These are phyloP conservation scores for Talaromyces wortmannii DNA, from an alignment of 495 filamentous ascomycete species.

Conservation along the genomic window DNA sequence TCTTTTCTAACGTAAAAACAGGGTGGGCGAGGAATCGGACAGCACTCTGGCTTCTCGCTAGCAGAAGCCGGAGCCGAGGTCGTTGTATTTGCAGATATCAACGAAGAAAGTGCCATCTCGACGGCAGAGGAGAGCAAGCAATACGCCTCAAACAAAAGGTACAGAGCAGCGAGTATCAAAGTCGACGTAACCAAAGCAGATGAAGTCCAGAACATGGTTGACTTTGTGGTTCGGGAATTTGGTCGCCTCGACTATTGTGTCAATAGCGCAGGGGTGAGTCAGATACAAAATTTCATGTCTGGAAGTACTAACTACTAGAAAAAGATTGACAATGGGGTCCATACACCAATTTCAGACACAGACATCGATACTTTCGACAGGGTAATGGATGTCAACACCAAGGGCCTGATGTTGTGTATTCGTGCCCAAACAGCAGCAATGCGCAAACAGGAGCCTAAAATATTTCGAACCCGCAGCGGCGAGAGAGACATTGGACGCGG, in stretches of 20 bases:
- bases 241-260: constrained; percentile 3
- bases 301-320: background rate
- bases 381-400: constrained; percentile 12
- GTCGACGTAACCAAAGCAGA: constrained; percentile 18
- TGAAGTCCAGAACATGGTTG: constrained; percentile 16
- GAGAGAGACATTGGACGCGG: constrained; percentile 18
- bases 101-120: constrained; percentile 6
- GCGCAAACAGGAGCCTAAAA: constrained; percentile 6
- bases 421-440: constrained; percentile 7
- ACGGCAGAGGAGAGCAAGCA: constrained; percentile 13
- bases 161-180: constrained; percentile 5
- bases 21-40: background rate
- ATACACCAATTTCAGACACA: background rate
- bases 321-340: background rate
- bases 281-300: background rate
- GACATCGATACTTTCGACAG: background rate
- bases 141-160: constrained; percentile 13
- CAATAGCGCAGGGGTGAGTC: constrained; percentile 1
- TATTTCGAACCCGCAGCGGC: background rate
- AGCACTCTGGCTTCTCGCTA: background rate
- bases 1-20: background rate
- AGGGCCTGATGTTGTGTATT: constrained; percentile 9
- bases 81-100: constrained; percentile 17
- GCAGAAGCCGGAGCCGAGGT: background rate
- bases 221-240: constrained; percentile 3